Base-by-base conservation (phyloP, 1,284 basidiomycete species). In the Golubevia pallescens region DNA sequence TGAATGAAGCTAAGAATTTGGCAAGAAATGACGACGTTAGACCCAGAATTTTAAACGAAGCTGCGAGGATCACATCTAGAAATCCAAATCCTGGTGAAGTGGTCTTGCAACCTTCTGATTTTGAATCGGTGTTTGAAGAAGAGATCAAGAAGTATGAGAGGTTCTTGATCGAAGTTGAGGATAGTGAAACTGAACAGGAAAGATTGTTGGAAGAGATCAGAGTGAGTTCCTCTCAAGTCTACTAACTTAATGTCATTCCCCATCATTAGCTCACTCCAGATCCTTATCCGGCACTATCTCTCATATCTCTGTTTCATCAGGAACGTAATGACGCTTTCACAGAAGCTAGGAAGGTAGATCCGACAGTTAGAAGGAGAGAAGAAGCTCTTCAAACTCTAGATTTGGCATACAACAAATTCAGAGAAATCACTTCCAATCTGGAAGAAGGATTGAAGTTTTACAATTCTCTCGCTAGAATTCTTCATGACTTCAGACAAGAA, bases 361-460 rank as follows among this genome's bases (percentile, higher is more conserved):
- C 90, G 0, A 87, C 89, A 14, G 89, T 95, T 6, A 93, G 93
- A 80, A 91, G 92, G 54, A 89, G 95, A n/a, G 93, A 97, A 86
- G 88, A 89, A 67, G 92, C 92, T 0, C 86, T 98, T 53, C 94
- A 95, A 80, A 91, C 91, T n/a, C 90, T 97, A 60, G 93, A 97
- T 74, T 86, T 92, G 42, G 93, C 94, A 0, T 93, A 94, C 86
- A 91, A 91, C 86, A 94, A 94, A 80, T 97, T 95, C 86, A 89
- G 90, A 59, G 95, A 97, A 86, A 92, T 97, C 16, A 88, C 88
- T 1, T 90, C 90, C 62, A 94, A 97, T 82, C 88, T 96, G 10
- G 91, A 93, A 61, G 95, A 97, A 83, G 95, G 95, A 1, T 88
- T 93, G 73, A 92, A 94, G 87, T 80, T 80, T 57, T 80, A 80